A percentile compares a stretch with the other conserved stretches of the same genome.
phyloP scores from a whole-genome alignment of 2,329 filamentous ascomycete species.

The Mycogone perniciosa region DNA sequence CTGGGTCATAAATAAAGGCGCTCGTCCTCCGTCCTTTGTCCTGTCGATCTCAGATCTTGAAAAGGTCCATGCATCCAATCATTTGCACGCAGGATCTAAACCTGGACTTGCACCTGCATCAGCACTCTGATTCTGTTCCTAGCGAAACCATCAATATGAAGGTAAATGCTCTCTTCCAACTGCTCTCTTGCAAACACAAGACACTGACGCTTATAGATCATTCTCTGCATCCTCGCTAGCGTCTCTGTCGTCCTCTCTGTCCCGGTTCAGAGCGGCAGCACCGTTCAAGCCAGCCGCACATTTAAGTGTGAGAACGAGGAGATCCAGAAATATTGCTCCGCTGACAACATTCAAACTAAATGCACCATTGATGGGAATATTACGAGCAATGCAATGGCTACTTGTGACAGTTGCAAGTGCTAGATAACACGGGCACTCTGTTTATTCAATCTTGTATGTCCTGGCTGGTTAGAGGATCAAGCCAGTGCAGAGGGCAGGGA shows the following conservation, averaged over 20 bases:
- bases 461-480: no score
- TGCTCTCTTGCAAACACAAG: no score
- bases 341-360: slow-evolving; percentile 16
- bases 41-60: no score
- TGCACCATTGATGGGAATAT: slow-evolving; percentile 15
- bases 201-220: neutral
- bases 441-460: no score
- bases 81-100: no score
- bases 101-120: no score
- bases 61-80: no score
- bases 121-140: no score
- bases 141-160: neutral
- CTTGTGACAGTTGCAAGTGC: slow-evolving; percentile 12
- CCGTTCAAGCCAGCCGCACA: slow-evolving; percentile 9
- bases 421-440: neutral
- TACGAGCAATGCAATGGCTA: slow-evolving; percentile 13
- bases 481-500: neutral
- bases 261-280: slow-evolving; percentile 2
- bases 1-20: no score
- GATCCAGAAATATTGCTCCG: slow-evolving; percentile 17
- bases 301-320: slow-evolving; percentile 13
- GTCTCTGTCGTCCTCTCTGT: slow-evolving; percentile 3
- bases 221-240: slow-evolving; percentile 6
- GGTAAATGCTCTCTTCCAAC: no score
- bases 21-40: no score